Base-by-base conservation (phyloP, 2,329 filamentous ascomycete genomes). In the Xylariaceae sp. region DNA sequence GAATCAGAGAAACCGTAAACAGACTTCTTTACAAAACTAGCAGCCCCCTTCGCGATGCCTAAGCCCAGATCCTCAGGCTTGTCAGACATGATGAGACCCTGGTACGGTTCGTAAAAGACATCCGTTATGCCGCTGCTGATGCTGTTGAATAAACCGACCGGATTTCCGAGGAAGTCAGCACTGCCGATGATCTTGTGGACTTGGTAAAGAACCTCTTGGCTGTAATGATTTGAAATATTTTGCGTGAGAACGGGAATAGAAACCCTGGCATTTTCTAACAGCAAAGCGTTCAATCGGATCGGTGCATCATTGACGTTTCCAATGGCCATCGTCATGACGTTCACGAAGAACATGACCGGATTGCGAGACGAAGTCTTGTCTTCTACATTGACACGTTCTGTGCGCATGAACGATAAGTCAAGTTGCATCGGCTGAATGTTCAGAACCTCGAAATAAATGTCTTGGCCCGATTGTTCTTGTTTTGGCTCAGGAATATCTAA, bases 21-120 rank as follows among this genome's bases (percentile, higher is more conserved):
- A 0, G 92, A 96, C 76, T 99, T 99, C 81, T 99, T 99, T 65
- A 97, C 90, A 70, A 99, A 98, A 62, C 91, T 96, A 0, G 92
- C 93, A 10, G 96, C 95, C 40, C 95, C 95, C 74, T 97, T 97
- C 37, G 95, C 96, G 60, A 99, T 96, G 18, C 95, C 95, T 41
- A 96, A 81, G 19, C 95, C 96, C 52, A 99, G 87, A 63, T 99
- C 93, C 73, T 98, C 93, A 2, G 95, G 96, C 64, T 90, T 86
- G 72, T 99, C 95, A 0, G 93, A 96, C 81, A 96, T 91, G 72
- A 99, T 96, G 47, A 99, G 85, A 20, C 96, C 91, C 77, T 99
- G 95, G 76, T 99, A 99, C 40, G 95, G 95, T 73, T 99, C 96
- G 79, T 99, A 99, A 78, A 99, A 99, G 71, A 99, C 96, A 72